Percentiles rank a stretch among this genome's conserved stretches.
Conservation (phyloP, 441 rosid genomes). For the Theobroma grandiflorum region DNA sequence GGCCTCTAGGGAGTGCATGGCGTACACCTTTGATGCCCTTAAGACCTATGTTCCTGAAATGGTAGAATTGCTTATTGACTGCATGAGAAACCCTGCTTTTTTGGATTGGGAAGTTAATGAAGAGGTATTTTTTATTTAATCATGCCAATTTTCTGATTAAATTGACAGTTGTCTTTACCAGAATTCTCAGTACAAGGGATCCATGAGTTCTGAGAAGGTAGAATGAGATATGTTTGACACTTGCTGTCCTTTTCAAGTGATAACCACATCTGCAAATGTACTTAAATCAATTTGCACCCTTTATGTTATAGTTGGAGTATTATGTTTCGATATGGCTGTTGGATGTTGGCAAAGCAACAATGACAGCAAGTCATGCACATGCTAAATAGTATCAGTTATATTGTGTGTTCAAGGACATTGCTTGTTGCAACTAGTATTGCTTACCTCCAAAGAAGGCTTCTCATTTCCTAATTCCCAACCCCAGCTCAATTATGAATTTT, state of each 20-base stretch:
- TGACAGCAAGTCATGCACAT: background rate
- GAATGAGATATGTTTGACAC: background rate
- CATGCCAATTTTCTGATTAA: background rate
- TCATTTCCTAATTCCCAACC: background rate
- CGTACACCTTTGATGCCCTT: conserved; percentile 87
- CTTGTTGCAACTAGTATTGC: background rate
- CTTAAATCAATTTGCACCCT: background rate
- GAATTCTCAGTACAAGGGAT: background rate
- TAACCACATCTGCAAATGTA: background rate
- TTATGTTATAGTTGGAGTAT: background rate
- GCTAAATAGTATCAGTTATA: background rate
- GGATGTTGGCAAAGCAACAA: background rate
- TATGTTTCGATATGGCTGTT: background rate
- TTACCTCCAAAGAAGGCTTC: background rate
- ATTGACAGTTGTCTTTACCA: background rate
- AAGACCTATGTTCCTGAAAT: conserved; percentile 87
- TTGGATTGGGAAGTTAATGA: conserved; percentile 94
- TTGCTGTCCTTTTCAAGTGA: background rate
- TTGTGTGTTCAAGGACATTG: background rate
- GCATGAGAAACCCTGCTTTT: conserved; percentile 87
- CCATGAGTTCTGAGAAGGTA: background rate
- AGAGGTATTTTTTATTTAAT: conserved; percentile 56
- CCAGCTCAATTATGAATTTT: background rate
- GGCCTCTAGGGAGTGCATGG: conserved; percentile 93
- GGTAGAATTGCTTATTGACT: conserved; percentile 90